Base-by-base conservation (phyloP, 805 yeast genomes). In the Wickerhamomyces bisporus region DNA sequence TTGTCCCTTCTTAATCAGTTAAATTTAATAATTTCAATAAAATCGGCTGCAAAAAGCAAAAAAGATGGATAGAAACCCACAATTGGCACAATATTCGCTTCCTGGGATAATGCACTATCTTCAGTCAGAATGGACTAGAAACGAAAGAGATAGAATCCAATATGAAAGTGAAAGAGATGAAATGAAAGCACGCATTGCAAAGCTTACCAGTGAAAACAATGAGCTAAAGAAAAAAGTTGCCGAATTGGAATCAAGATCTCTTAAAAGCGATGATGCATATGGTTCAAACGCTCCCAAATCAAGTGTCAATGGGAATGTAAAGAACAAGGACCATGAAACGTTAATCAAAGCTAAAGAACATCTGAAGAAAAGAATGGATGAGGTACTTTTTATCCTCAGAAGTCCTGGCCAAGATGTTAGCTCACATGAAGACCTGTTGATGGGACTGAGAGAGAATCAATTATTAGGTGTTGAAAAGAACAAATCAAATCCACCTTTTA, bases 91-190 rank as follows among this genome's bases (percentile, higher is more conserved):
- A 25, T 50, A 51, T 39, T 44, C 54, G 26, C 46, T 49, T 3
- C 53, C 56, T 30, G 83, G 84, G 35, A 78, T 79, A 24, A 75
- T 79, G 77, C 73, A 75, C 50, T 79, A 73, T 44, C 64, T 79
- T 49, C 84, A 79, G 52, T 62, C 72, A 18, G 83, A 79, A 48
- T 77, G 78, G 70, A 77, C 79, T 38, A 70, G 68, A 41, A 75
- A 73, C 53, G 84, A 79, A 52, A 70, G 76, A 38, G 77, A 75
- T 46, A 61, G 79, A 35, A 73, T 78, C 37, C 71, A 71, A 31
- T 77, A 81, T 79, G 79, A 73, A 41, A 59, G 76, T 36, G 83
- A 78, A 50, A 63, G 71, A 26, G 75, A 78, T 15, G 83, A 78
- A 49, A 73, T 78, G 80, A 73, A 68, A 55, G 63, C 68, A 21